Conservation (phyloP, 352 stramenopile species). For the Blastocystis sp. region DNA sequence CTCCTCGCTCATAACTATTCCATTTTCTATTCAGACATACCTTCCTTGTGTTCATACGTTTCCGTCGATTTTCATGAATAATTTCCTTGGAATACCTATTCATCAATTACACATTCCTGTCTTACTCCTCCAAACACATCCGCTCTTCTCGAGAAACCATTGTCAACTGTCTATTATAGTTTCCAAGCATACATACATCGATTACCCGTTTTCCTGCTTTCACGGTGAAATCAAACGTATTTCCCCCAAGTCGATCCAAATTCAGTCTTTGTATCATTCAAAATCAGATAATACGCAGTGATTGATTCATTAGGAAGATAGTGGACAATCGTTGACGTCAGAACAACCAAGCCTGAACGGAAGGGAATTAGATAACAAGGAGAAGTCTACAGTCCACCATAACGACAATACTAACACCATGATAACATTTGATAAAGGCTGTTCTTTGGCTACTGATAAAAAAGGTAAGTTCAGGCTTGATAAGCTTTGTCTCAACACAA, state of each 20-base stretch:
- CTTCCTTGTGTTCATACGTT: neutral
- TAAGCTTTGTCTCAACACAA: neutral
- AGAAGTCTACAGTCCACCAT: neutral
- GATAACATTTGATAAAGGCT: constrained; percentile 29
- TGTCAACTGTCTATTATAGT: constrained; percentile 6
- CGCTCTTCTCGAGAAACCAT: constrained; percentile 48
- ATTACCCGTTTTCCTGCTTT: constrained; percentile 21
- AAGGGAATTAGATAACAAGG: constrained; percentile 21
- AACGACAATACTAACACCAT: neutral
- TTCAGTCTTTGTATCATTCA: constrained; percentile 51
- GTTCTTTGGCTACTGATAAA: constrained; percentile 40
- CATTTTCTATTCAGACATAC: neutral
- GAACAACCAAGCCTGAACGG: constrained; percentile 1
- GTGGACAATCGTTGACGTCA: constrained; percentile 1
- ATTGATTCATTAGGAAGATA: constrained; percentile 30
- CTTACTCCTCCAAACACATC: constrained; percentile 31
- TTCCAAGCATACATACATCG: neutral
- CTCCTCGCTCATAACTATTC: neutral
- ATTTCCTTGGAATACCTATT: constrained; percentile 49
- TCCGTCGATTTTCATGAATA: constrained; percentile 18
- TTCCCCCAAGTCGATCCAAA: constrained; percentile 39
- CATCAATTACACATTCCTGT: neutral
- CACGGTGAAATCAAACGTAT: constrained; percentile 46
- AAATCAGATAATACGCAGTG: neutral
- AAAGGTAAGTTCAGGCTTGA: constrained; percentile 23